These are phyloP conservation scores for Volvox reticuliferus DNA, from an alignment of 139 green algal species.

Conservation along the genomic window DNA sequence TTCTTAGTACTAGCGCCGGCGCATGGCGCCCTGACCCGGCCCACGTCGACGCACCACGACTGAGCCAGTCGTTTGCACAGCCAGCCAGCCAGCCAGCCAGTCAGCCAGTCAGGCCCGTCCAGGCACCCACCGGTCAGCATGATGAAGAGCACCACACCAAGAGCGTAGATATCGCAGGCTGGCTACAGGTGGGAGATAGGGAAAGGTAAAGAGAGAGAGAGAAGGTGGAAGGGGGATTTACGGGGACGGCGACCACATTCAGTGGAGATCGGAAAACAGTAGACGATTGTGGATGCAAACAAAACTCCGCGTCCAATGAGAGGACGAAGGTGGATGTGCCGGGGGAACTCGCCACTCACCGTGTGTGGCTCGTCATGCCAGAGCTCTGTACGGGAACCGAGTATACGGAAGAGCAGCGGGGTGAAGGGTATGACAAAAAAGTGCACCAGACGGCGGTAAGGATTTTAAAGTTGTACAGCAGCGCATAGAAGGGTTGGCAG, in stretches of 20 bases:
- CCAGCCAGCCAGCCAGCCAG: neutral
- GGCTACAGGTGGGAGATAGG: neutral
- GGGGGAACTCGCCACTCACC: neutral
- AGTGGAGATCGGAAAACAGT: too few relatives aligned
- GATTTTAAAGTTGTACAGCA: neutral
- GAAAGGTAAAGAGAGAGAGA: neutral
- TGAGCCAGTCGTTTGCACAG: too few relatives aligned
- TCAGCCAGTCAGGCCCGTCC: neutral
- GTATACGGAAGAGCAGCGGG: too few relatives aligned
- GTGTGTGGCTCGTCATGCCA: conserved; percentile 33
- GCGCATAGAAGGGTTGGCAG: too few relatives aligned
- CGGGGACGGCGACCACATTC: too few relatives aligned
- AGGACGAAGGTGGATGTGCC: too few relatives aligned
- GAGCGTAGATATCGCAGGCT: conserved; percentile 47
- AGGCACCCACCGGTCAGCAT: conserved; percentile 46
- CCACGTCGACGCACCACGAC: too few relatives aligned
- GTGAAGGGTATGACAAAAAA: neutral
- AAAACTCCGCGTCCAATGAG: too few relatives aligned
- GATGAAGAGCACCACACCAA: conserved; percentile 64
- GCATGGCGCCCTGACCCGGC: too few relatives aligned
- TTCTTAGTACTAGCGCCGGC: too few relatives aligned
- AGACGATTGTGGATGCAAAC: too few relatives aligned
- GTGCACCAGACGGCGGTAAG: neutral
- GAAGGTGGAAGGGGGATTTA: too few relatives aligned
- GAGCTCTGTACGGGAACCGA: neutral